These are phyloP conservation scores for Monosporozyma servazzii DNA, from an alignment of 805 yeast species.

Conservation along the genomic window DNA sequence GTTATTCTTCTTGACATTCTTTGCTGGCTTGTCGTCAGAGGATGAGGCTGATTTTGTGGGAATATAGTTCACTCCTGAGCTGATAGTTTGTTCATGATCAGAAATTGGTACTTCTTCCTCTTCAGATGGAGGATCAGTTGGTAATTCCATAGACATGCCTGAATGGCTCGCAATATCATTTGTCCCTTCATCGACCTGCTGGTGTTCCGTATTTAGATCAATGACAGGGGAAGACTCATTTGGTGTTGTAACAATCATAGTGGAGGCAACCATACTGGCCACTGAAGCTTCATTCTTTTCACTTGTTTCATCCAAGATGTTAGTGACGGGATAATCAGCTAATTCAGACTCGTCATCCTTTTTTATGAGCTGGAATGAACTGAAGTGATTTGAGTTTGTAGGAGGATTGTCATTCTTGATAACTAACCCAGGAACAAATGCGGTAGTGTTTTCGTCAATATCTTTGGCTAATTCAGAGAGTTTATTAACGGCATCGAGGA, in stretches of 20 bases:
- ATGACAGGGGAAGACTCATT: neutral
- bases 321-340: neutral
- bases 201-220: neutral
- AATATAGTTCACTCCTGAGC: neutral
- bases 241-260: neutral
- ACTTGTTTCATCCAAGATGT: neutral
- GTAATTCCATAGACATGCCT: neutral
- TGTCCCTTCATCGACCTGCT: neutral
- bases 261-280: neutral
- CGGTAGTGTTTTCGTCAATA: slow-evolving; percentile 1
- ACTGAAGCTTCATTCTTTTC: neutral
- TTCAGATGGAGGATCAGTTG: slow-evolving; percentile 7
- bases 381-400: neutral
- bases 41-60: neutral
- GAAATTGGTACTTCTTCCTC: neutral
- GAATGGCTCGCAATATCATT: neutral
- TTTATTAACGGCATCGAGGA: neutral
- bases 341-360: slow-evolving; percentile 4
- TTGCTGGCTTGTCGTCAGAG: neutral
- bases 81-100: neutral
- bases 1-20: neutral
- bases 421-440: neutral
- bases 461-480: neutral
- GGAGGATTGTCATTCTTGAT: neutral
- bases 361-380: neutral